These are phyloP conservation scores for Acorus gramineus DNA, from an alignment of 106 monocot genomes.

Conservation along the genomic window DNA sequence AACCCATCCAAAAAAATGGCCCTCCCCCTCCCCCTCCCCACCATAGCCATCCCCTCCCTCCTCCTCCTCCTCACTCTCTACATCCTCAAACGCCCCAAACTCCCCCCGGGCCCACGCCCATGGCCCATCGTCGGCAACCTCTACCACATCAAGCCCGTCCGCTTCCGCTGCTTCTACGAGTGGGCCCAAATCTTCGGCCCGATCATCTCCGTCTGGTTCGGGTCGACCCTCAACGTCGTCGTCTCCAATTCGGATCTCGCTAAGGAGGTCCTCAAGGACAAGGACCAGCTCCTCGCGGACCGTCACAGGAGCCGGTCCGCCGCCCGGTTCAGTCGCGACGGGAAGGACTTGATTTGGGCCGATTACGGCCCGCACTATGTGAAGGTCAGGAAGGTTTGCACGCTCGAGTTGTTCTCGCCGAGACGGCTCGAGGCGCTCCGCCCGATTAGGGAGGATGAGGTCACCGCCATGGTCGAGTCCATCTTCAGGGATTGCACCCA, in stretches of 20 bases:
- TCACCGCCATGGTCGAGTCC: conserved; percentile 94
- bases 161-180: conserved; percentile 78
- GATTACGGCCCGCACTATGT: conserved; percentile 96
- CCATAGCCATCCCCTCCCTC: conserved; percentile 10
- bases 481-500: conserved; percentile 35
- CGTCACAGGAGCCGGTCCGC: conserved; percentile 65
- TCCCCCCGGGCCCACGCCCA: conserved; percentile 69
- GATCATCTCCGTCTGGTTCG: conserved; percentile 90
- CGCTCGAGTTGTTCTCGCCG: conserved; percentile 77
- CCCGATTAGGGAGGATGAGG: conserved; percentile 86
- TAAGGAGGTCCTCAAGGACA: conserved; percentile 77
- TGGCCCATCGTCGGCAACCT: conserved; percentile 86
- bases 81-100: conserved; percentile 9
- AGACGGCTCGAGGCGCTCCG: conserved; percentile 71
- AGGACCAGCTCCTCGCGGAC: conserved; percentile 74
- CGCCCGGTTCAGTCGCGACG: conserved; percentile 68
- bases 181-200: conserved; percentile 82
- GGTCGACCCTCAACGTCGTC: conserved; percentile 68
- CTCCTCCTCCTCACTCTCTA: conserved; percentile 9
- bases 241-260: conserved; percentile 72
- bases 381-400: conserved; percentile 89
- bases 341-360: conserved; percentile 83
- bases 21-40: background rate
- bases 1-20: too few species aligned
- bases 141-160: conserved; percentile 60